Evolutionary conservation across 2,329 filamentous ascomycete genomes (phyloP), one percentile per base, ranked within the genome.

Genomic region (Chalaropsis ovoidea): DNA sequence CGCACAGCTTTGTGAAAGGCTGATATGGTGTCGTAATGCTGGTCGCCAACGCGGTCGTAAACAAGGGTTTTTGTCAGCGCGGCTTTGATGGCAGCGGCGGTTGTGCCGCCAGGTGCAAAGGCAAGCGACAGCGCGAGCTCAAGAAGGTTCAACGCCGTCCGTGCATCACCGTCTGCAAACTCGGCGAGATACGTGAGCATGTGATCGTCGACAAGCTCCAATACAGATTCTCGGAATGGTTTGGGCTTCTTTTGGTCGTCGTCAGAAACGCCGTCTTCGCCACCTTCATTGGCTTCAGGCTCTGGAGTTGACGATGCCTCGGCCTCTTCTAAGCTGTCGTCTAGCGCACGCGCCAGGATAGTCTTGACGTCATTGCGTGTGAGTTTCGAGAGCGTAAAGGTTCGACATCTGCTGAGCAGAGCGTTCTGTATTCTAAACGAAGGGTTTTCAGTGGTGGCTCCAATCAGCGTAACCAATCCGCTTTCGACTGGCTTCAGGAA

Each of bases 21-120:
- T 0, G 90, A 95, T 72, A 99, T 97, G 64, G 89, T 94, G 73
- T 99, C 93, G 77, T 97, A 99, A 76, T 97, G 94, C 74, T 96
- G 90, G 75, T 99, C 94, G 63, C 94, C 93, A 0, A 89, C 89
- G 65, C 94, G 86, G 75, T 99, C 94, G 76, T 97, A 97, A 15
- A 97, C 91, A 1, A 97, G 80, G 0, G 93, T 97, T 73, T 92
- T 92, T 1, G 93, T 97, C 10, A 99, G 80, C 1, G 88, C 83
- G 1, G 85, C 79, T 73, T 96, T 96, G 73, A 99, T 84, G 67
- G 85, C 83, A 5, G 87, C 85, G 68, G 87, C 84, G 0, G 89
- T 94, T 69, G 88, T 85, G 10, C 79, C 78, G 0, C 82, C 79
- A 6, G 82, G 81, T 1, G 74, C 72, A 2, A 75, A 74, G 5